Percentiles rank a stretch among this genome's conserved stretches.
phyloP scores from a whole-genome alignment of 192 early-diverging fungal genomes.

The Backusella circina region DNA sequence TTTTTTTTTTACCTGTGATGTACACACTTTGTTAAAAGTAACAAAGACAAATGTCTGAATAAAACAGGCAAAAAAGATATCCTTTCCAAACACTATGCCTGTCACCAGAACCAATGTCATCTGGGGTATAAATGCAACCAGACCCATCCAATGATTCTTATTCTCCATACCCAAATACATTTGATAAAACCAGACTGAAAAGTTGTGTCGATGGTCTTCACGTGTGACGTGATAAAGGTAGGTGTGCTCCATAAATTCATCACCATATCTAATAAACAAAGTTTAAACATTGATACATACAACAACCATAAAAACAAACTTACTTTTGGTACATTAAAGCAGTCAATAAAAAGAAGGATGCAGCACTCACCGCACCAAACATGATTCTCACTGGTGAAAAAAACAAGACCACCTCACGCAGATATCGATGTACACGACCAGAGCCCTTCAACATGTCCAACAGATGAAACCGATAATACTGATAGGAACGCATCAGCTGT shows the following conservation, averaged over 20 bases:
- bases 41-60: conserved; percentile 97
- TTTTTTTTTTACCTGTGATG: conserved; percentile 69
- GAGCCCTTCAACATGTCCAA: background rate
- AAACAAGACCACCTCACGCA: conserved; percentile 25
- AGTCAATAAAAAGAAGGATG: conserved; percentile 59
- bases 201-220: conserved; percentile 99
- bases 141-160: conserved; percentile 48
- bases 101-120: conserved; percentile 58
- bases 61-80: conserved; percentile 87
- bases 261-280: conserved; percentile 62
- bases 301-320: background rate
- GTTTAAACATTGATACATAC: background rate
- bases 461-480: conserved; percentile 4
- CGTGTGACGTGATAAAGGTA: conserved; percentile 93
- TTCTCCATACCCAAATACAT: conserved; percentile 78
- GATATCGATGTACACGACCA: background rate
- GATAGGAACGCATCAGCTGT: conserved; percentile 14
- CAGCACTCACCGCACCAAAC: conserved; percentile 62
- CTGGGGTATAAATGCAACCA: conserved; percentile 87
- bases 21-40: conserved; percentile 94
- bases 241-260: conserved; percentile 86
- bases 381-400: conserved; percentile 51
- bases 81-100: conserved; percentile 70
- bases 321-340: conserved; percentile 68
- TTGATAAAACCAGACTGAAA: conserved; percentile 94